Evolutionary conservation across 176 grass and related monocot species (phyloP).

Genomic region (Tuctoria greenei): DNA sequence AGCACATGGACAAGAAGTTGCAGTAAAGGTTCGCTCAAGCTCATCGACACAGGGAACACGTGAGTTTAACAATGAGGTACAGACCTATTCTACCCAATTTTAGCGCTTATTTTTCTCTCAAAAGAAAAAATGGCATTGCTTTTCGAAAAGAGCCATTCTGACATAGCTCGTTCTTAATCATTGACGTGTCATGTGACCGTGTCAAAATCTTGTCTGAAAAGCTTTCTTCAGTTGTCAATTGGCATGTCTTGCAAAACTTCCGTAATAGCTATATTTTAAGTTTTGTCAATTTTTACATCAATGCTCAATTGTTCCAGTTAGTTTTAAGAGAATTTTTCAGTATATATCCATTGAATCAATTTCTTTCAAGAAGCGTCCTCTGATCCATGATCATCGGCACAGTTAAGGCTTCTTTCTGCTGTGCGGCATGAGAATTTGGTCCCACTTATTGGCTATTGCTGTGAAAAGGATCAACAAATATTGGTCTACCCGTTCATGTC

Average conservation of each 20-base stretch:
- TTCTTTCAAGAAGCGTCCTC: slow-evolving; percentile 23
- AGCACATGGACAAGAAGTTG: slow-evolving; percentile 68
- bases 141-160: background rate
- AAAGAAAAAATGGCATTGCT: background rate
- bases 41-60: slow-evolving; percentile 71
- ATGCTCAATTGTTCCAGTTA: background rate
- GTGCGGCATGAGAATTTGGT: slow-evolving; percentile 70
- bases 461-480: slow-evolving; percentile 87
- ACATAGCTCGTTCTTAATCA: slow-evolving; percentile 17
- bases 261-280: slow-evolving; percentile 6
- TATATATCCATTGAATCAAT: slow-evolving; percentile 2
- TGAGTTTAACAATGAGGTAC: slow-evolving; percentile 79
- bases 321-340: slow-evolving; percentile 17
- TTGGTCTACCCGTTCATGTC: slow-evolving; percentile 84
- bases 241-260: background rate
- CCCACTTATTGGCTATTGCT: slow-evolving; percentile 74
- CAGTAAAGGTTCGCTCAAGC: slow-evolving; percentile 69
- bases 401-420: slow-evolving; percentile 69
- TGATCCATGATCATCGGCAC: slow-evolving; percentile 30
- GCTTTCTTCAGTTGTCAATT: background rate
- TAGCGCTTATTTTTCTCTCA: background rate
- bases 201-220: background rate
- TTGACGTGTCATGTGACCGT: background rate
- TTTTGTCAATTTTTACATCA: slow-evolving; percentile 11
- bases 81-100: slow-evolving; percentile 2